Conservation (phyloP, 495 filamentous ascomycete genomes). For the Aspergillus funiculosus region DNA sequence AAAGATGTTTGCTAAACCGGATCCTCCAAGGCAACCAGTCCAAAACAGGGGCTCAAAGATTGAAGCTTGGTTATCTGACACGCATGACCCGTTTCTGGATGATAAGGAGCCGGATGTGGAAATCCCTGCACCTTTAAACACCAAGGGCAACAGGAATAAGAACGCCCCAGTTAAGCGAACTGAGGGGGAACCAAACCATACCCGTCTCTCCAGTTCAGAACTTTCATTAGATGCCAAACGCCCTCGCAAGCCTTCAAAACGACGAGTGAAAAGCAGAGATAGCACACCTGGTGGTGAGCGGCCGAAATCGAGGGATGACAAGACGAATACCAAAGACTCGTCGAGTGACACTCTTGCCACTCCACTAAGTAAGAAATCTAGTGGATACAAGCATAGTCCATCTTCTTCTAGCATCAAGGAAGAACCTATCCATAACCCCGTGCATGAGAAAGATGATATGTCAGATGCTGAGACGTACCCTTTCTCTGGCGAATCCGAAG, state of each 20-base stretch:
- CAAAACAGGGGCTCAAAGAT: slow-evolving; percentile 51
- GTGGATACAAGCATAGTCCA: slow-evolving; percentile 11
- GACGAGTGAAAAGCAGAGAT: slow-evolving; percentile 26
- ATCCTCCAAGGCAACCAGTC: slow-evolving; percentile 40
- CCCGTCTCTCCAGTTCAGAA: slow-evolving; percentile 18
- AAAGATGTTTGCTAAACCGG: slow-evolving; percentile 50
- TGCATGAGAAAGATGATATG: slow-evolving; percentile 19
- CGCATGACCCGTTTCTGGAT: slow-evolving; percentile 68
- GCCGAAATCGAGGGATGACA: slow-evolving; percentile 12
- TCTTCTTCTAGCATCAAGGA: slow-evolving; percentile 15
- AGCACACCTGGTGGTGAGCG: slow-evolving; percentile 10
- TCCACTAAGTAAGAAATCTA: slow-evolving; percentile 10
- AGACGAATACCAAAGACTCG: slow-evolving; percentile 4
- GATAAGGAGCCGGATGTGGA: slow-evolving; percentile 33
- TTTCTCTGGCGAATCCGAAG: slow-evolving; percentile 36
- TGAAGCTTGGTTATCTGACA: slow-evolving; percentile 70
- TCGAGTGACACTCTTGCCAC: slow-evolving; percentile 10
- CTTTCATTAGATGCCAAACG: slow-evolving; percentile 21
- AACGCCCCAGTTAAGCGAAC: slow-evolving; percentile 14
- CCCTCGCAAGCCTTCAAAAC: slow-evolving; percentile 25
- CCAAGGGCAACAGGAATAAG: slow-evolving; percentile 29
- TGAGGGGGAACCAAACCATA: slow-evolving; percentile 19
- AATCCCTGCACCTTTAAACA: slow-evolving; percentile 42
- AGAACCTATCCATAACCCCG: slow-evolving; percentile 18
- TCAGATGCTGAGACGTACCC: slow-evolving; percentile 27